Evolutionary conservation across 73 alveolate genomes (phyloP), one percentile per base, ranked within the genome.

Genomic region (Paraurostyla sp.): DNA sequence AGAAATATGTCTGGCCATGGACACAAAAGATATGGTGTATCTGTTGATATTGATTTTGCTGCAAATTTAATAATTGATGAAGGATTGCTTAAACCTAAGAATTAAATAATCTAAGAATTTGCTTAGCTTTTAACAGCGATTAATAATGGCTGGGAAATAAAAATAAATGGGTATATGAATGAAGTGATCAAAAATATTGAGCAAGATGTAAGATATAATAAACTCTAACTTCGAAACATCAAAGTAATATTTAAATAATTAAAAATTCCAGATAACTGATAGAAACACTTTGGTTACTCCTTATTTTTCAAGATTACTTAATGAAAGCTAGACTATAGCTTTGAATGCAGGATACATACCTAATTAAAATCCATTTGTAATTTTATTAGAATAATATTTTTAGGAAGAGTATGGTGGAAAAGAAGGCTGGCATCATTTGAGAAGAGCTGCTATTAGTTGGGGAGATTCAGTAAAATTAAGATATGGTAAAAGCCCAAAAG

Each of bases 401-500:
- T 65, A 73, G 86, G 86, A 73, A 7, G 97, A 93, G 73, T 84
- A 86, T 80, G 90, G 93, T 29, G 89, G 89, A 13, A 84, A 88
- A 60, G 93, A 92, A 0, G 71, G 91, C 27, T 93, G 91, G 91
- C 89, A 93, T 76, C 90, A 81, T 43, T 89, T 93, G 71, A 93
- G 92, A 89, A 93, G 97, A 65, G 78, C 89, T 82, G 97, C 90
- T 25, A 83, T 93, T 32, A 76, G 89, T 0, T 93, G 97, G 97
- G 90, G 90, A 63, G 97, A 93, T 84, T 87, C 97, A 36, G 86
- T 93, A 27, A 93, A 93, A 83, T 80, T 93, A 11, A 88, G 87
- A 58, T 93, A 89, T 93, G 92, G 92, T 0, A 83, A 88, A 58
- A 52, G 63, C 51, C 57, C 85, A 27, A 71, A 82, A 51, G 85